Base-by-base conservation (phyloP, 176 grass and related monocot species). In the Eragrostis curvula region DNA sequence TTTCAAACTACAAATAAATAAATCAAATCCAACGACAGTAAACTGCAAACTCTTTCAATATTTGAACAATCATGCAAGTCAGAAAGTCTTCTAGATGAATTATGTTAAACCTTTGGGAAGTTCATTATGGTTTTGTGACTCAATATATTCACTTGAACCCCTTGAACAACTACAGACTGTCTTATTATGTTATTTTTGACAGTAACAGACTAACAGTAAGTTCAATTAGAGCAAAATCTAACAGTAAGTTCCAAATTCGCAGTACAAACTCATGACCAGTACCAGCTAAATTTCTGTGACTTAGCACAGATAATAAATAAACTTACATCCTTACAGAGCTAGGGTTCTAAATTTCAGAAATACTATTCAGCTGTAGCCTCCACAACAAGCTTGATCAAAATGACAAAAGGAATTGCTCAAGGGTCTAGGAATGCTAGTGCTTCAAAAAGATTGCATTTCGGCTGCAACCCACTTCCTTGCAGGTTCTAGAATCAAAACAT, bases 301-400 rank as follows among this genome's bases (percentile, higher is more conserved):
- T 82, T 46, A 12, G 17, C 72, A 77, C 73, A 70, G 36, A 72
- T 12, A 63, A 70, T 43, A 73, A 80, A 36, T 77, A 84, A 28
- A 2, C 3, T 14, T 44, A 81, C 53, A 75, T 24, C 7, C 8
- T 79, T 45, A 72, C 39, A 58, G 8, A 79, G 2, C 12, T 60
- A 73, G 44, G 8, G 52, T 75, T 68, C 13, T 46, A 81, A 32
- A 81, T 16, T 66, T 3, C 59, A 8, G 12, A 28, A 29, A 6
- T 14, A 32, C 3, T 65, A 65, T 74, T n/a, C 36, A 6, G 1
- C 32, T 73, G 36, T 29, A 73, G 44, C 71, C 14, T 41, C 39
- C 47, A 77, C 24, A 25, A 77, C 70, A 81, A 25, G 51, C 28
- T 77, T 72, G 72, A 43, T 66, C 18, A 49, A 89, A 89, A 66